A percentile compares a stretch with the other conserved stretches of the same genome.
These are phyloP conservation scores for Seminavis robusta DNA, from an alignment of 108 stramenopile species.

Conservation along the genomic window DNA sequence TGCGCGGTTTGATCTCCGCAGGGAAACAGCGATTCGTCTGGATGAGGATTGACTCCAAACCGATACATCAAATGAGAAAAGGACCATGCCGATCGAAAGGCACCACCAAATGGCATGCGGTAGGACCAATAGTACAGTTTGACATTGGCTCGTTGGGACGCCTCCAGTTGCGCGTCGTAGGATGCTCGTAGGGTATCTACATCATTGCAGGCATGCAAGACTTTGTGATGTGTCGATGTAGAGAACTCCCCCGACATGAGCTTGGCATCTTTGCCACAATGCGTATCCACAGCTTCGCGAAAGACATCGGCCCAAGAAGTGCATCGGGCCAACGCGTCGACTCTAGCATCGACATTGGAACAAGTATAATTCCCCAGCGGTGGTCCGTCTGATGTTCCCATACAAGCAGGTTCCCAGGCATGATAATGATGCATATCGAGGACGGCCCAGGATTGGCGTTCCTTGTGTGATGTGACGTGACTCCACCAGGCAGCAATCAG, in stretches of 20 bases:
- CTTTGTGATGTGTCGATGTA: conserved; percentile 65
- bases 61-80: conserved; percentile 62
- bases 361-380: conserved; percentile 51
- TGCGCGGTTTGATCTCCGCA: too few species aligned
- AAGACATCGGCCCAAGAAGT: conserved; percentile 45
- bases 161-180: conserved; percentile 44
- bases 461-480: conserved; percentile 42
- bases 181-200: conserved; percentile 39
- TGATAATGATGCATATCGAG: conserved; percentile 82
- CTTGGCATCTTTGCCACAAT: conserved; percentile 42
- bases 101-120: conserved; percentile 77
- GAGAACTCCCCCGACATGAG: conserved; percentile 73
- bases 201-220: conserved; percentile 68
- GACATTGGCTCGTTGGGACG: conserved; percentile 47
- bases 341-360: conserved; percentile 25
- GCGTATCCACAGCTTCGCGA: conserved; percentile 41
- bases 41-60: conserved; percentile 44
- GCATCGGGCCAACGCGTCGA: conserved; percentile 36
- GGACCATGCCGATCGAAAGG: conserved; percentile 74
- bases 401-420: conserved; percentile 61
- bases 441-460: conserved; percentile 59
- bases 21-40: conserved; percentile 68
- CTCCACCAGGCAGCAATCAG: conserved; percentile 64
- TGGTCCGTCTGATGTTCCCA: conserved; percentile 59
- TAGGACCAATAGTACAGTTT: conserved; percentile 73